phyloP scores from a whole-genome alignment of 73 alveolate species.

The Paramecium tetraurelia region DNA sequence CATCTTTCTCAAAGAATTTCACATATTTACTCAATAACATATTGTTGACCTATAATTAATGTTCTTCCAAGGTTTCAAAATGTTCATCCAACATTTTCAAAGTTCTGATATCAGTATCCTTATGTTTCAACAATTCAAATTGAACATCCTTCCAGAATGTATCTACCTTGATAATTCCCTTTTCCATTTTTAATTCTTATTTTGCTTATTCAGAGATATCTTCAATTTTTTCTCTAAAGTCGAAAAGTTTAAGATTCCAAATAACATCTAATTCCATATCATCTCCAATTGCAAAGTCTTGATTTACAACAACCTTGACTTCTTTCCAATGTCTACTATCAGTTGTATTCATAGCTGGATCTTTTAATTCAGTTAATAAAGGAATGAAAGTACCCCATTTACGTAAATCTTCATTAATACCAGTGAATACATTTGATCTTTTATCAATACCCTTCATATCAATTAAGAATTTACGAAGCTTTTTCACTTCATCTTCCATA shows the following conservation, averaged over 20 bases:
- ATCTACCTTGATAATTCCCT: conserved; percentile 94
- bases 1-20: conserved; percentile 74
- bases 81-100: conserved; percentile 97
- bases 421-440: conserved; percentile 92
- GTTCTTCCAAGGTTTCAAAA: conserved; percentile 99
- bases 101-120: conserved; percentile 88
- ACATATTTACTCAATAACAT: conserved; percentile 81
- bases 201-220: conserved; percentile 97
- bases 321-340: conserved; percentile 90
- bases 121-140: conserved; percentile 84
- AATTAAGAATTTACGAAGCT: conserved; percentile 74
- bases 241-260: conserved; percentile 85
- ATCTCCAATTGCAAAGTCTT: conserved; percentile 81
- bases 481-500: conserved; percentile 97
- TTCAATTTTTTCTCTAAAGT: conserved; percentile 85
- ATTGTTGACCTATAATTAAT: conserved; percentile 73
- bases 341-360: conserved; percentile 79
- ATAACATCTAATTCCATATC: conserved; percentile 81
- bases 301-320: conserved; percentile 73
- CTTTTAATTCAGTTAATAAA: conserved; percentile 82
- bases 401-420: conserved; percentile 85
- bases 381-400: conserved; percentile 78
- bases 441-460: conserved; percentile 92
- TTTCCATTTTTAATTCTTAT: conserved; percentile 99
- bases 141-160: conserved; percentile 91